These are phyloP conservation scores for Colletotrichum sp. DNA, from an alignment of 2,329 filamentous ascomycete species.

Conservation along the genomic window DNA sequence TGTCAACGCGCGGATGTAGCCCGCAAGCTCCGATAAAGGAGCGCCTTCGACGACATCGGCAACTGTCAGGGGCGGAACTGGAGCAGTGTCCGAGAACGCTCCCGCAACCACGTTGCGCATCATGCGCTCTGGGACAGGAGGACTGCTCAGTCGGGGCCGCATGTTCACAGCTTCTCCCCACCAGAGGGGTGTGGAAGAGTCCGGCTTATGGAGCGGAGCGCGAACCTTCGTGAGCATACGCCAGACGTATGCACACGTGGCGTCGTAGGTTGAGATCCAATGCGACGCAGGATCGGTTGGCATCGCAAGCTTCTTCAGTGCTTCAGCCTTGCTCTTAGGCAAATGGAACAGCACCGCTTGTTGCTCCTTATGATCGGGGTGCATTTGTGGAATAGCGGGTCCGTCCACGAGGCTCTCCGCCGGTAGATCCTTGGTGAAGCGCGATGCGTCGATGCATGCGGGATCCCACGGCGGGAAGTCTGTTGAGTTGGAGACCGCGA, in stretches of 20 bases:
- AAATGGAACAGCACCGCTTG: background rate
- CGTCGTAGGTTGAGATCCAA: constrained; percentile 52
- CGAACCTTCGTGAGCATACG: constrained; percentile 39
- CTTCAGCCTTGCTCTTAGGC: background rate
- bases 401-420: constrained; percentile 34
- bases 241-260: constrained; percentile 45
- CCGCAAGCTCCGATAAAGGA: background rate
- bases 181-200: background rate
- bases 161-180: background rate
- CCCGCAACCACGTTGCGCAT: background rate
- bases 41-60: background rate
- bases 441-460: constrained; percentile 36
- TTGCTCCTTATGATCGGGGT: constrained; percentile 29
- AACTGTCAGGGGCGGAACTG: background rate
- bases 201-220: constrained; percentile 28
- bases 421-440: constrained; percentile 33
- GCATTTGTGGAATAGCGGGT: constrained; percentile 28
- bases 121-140: background rate
- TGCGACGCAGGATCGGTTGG: constrained; percentile 34
- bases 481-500: constrained; percentile 31
- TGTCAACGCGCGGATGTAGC: background rate
- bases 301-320: constrained; percentile 12
- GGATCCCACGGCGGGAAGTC: constrained; percentile 38
- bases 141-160: background rate
- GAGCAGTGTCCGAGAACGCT: background rate